phyloP scores from a whole-genome alignment of 2,329 filamentous ascomycete genomes.

The Diaporthe velutina region DNA sequence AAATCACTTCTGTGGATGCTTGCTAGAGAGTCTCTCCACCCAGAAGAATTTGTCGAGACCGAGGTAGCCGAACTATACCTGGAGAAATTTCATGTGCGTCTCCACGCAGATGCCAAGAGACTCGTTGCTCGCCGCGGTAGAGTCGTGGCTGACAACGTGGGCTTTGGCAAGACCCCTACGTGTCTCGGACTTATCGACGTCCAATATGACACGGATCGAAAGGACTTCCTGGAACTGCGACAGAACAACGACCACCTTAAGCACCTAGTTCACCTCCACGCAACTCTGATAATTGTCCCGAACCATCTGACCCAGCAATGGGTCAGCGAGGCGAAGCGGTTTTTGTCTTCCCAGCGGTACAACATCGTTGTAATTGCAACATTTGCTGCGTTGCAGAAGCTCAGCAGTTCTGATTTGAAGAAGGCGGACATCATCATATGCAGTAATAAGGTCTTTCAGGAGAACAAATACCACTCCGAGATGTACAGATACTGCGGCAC shows the following conservation, averaged over 20 bases:
- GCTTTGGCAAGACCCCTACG: conserved; percentile 60
- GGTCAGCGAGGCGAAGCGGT: conserved; percentile 49
- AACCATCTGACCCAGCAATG: conserved; percentile 56
- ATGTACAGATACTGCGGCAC: conserved; percentile 29
- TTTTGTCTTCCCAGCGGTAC: conserved; percentile 45
- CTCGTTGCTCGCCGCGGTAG: conserved; percentile 49
- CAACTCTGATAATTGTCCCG: conserved; percentile 56
- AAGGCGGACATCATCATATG: conserved; percentile 55
- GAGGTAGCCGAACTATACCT: conserved; percentile 54
- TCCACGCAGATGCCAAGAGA: conserved; percentile 30
- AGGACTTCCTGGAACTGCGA: conserved; percentile 41
- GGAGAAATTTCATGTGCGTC: conserved; percentile 1
- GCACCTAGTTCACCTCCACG: conserved; percentile 48
- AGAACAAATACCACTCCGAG: conserved; percentile 27
- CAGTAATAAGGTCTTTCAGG: conserved; percentile 46
- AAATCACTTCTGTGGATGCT: conserved; percentile 46
- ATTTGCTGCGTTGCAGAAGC: conserved; percentile 34
- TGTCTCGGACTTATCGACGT: conserved; percentile 53
- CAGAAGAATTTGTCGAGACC: conserved; percentile 44
- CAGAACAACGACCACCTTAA: conserved; percentile 29
- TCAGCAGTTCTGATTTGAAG: conserved; percentile 41
- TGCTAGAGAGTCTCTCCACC: conserved; percentile 40
- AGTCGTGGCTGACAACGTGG: conserved; percentile 58
- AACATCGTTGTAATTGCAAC: conserved; percentile 47
- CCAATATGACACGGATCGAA: conserved; percentile 44